Evolutionary conservation across 306 rosid species (phyloP), one percentile per base, ranked within the genome.

Genomic region (Fragaria vesca): DNA sequence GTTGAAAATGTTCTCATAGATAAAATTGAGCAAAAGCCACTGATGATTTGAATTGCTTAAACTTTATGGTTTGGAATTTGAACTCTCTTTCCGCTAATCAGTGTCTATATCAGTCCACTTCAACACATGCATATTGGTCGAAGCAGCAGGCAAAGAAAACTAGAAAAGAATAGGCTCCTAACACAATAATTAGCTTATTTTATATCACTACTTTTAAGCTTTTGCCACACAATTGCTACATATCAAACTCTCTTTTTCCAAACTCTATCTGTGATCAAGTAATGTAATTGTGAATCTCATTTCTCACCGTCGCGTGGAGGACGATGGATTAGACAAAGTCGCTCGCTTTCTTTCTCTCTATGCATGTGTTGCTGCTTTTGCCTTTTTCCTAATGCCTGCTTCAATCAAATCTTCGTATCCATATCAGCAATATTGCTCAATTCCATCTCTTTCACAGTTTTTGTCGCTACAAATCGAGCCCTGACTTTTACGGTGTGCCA

Each of bases 331-430:
- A 66, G 70, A 66, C 15, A 66, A 66, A 66, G 70, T 20, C 70
- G 47, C 26, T 66, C 47, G 38, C 46, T 66, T 66, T 66, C 16
- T 18, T 18, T 66, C 45, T 38, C n/a, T 28, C 28, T 0, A 18
- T 66, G 71, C 71, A 66, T 66, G 71, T 66, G 71, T 47, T 66
- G 71, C 45, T 66, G 48, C 48, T 36, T 66, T 38, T 34, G 28
- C 71, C 48, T 47, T 66, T 36, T 36, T 66, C 47, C 48, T 48
- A 38, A 2, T 48, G 71, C 47, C 47, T 6, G 48, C 71, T 9
- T 66, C 48, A 2, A 38, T 66, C 26, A 36, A 17, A 66, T 66
- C 70, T 66, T 8, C 47, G 4, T 16, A 4, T 42, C 17, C 67
- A 28, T 6, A 26, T 13, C 40, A 28, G 34, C 67, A 62, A 30